Base-by-base conservation (phyloP, 257 asterid species). In the Capsicum chinense region DNA sequence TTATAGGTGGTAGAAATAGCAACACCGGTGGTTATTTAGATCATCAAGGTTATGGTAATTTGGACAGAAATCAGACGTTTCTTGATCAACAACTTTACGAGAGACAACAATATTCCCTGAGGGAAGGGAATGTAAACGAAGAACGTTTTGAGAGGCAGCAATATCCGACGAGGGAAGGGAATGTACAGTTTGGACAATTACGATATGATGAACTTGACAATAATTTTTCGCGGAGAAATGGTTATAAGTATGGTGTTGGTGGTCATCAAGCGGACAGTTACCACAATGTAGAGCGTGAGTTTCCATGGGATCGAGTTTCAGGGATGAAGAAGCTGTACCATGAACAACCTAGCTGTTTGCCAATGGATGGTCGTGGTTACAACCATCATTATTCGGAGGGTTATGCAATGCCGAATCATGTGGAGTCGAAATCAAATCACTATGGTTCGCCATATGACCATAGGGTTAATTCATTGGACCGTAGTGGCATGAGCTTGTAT, bases 401-500 rank as follows among this genome's bases (percentile, higher is more conserved):
- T 47, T 71, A 80, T 84, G 88, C 83, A 35, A 83, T 59, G 56
- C 90, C 88, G 37, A 88, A 80, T 70, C 86, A 74, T 57, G 60
- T 85, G 87, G 92, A 88, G 83, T 88, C 85, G 6, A 90, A 84
- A 42, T 57, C 86, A 26, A 70, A 83, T 56, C 88, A 83, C 48
- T 87, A 85, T 83, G 89, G 88, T 54, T 83, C 71, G 5, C 82
- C 87, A 50, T 64, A 19, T 14, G 85, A 69, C 33, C 81, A 68
- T 67, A 67, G 69, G 69, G 83, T 70, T 79, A 79, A 85, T 84
- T 83, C 85, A 67, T 57, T 83, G 8, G 82, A 78, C 79, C 87
- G 64, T 56, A 67, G 81, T 74, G 86, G 80, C 62, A 42, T 11
- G 26, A 83, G 67, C 85, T 82, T 80, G 84, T 83, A 63, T 63